phyloP scores from a whole-genome alignment of 2,329 filamentous ascomycete species.

The Fusarium irregulare region DNA sequence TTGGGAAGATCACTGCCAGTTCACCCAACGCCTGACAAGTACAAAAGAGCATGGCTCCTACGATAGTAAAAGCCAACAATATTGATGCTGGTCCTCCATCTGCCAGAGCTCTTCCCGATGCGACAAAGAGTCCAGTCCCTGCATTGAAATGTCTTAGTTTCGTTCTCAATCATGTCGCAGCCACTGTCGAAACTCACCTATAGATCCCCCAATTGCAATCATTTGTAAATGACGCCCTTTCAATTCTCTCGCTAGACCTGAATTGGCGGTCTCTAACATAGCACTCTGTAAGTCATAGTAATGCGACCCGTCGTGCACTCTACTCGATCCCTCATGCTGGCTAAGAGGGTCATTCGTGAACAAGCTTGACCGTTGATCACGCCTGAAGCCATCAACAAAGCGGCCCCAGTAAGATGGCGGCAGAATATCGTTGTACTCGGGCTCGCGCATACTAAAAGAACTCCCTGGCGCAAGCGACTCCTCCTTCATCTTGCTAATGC shows the following conservation, averaged over 20 bases:
- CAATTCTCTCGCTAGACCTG: slow-evolving; percentile 79
- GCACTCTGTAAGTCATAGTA: slow-evolving; percentile 68
- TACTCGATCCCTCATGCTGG: slow-evolving; percentile 47
- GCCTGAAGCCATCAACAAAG: slow-evolving; percentile 71
- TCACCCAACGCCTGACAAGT: slow-evolving; percentile 93
- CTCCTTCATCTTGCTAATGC: slow-evolving; percentile 66
- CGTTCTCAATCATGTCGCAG: slow-evolving; percentile 1
- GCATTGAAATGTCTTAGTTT: slow-evolving; percentile 29
- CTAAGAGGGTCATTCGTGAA: slow-evolving; percentile 58
- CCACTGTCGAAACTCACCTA: slow-evolving; percentile 63
- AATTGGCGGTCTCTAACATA: slow-evolving; percentile 79
- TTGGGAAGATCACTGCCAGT: slow-evolving; percentile 88
- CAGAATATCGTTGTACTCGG: slow-evolving; percentile 56
- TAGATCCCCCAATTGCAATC: slow-evolving; percentile 96
- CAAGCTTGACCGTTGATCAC: slow-evolving; percentile 65
- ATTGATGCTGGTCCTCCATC: slow-evolving; percentile 82
- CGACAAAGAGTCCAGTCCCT: slow-evolving; percentile 88
- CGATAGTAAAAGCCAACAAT: slow-evolving; percentile 80
- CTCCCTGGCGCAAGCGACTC: slow-evolving; percentile 64
- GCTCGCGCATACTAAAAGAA: slow-evolving; percentile 64
- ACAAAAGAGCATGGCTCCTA: slow-evolving; percentile 90
- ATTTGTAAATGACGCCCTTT: slow-evolving; percentile 92
- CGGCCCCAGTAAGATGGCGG: slow-evolving; percentile 53
- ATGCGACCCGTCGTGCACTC: slow-evolving; percentile 55
- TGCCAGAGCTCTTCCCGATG: slow-evolving; percentile 77